A percentile compares a stretch with the other conserved stretches of the same genome.
These are phyloP conservation scores for Diplodia sapinea DNA, from an alignment of 2,329 filamentous ascomycete genomes.

Conservation along the genomic window DNA sequence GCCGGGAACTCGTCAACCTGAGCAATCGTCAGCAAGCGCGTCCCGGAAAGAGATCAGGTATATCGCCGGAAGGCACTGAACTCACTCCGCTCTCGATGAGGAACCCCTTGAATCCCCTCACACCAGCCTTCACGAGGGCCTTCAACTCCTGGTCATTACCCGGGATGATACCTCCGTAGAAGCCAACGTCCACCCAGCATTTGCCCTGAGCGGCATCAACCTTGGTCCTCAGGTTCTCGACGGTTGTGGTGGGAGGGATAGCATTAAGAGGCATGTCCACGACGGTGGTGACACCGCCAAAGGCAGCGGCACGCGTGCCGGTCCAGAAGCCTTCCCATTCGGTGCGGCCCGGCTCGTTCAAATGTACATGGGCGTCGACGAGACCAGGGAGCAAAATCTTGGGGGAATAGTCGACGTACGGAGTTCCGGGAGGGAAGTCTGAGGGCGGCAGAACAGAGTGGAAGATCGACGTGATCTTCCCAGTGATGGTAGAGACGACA, in stretches of 20 bases:
- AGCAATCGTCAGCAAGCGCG: conserved; percentile 31
- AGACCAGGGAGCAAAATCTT: conserved; percentile 85
- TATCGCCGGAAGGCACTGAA: conserved; percentile 35
- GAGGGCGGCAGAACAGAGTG: conserved; percentile 75
- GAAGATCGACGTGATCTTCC: conserved; percentile 81
- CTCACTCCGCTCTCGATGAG: conserved; percentile 93
- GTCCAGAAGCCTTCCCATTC: conserved; percentile 99
- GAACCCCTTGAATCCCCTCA: conserved; percentile 96
- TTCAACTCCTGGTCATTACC: conserved; percentile 83
- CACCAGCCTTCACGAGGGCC: conserved; percentile 80
- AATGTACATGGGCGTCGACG: conserved; percentile 95
- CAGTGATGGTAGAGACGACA: conserved; percentile 74
- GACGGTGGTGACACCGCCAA: conserved; percentile 94
- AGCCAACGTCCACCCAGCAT: conserved; percentile 98
- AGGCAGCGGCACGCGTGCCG: conserved; percentile 89
- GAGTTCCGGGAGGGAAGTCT: conserved; percentile 73
- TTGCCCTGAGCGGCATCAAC: conserved; percentile 80
- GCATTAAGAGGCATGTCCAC: conserved; percentile 98
- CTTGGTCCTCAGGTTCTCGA: conserved; percentile 82
- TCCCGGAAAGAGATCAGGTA: not conserved
- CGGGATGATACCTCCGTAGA: conserved; percentile 93
- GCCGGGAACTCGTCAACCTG: conserved; percentile 96
- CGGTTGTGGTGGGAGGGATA: conserved; percentile 92
- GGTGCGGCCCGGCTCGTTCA: conserved; percentile 94
- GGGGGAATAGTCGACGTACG: conserved; percentile 84